Conservation (phyloP, 176 grass and related monocot genomes). For the Aegilops bicornis region DNA sequence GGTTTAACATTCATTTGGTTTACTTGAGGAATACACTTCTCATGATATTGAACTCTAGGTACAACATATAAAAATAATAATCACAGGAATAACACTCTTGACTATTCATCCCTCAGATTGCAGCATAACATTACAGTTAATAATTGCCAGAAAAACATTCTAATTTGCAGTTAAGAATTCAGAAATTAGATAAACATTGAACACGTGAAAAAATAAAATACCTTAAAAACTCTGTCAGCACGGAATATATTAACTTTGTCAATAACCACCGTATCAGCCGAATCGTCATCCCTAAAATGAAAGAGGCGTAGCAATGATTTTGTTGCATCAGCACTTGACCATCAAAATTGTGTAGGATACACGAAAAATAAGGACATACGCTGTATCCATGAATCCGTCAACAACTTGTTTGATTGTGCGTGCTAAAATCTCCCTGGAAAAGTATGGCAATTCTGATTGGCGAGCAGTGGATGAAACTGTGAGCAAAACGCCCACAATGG, state of each 20-base stretch:
- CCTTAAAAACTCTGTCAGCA: conserved; percentile 92
- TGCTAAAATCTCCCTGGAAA: conserved; percentile 62
- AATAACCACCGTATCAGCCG: conserved; percentile 43
- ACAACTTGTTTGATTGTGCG: conserved; percentile 80
- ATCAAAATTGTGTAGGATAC: conserved; percentile 13
- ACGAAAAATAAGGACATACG: conserved; percentile 46
- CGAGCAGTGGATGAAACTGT: conserved; percentile 50
- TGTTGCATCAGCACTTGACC: conserved; percentile 23
- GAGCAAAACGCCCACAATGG: conserved; percentile 80
- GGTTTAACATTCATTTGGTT: not conserved
- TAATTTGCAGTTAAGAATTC: conserved; percentile 11
- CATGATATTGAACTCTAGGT: too few species aligned
- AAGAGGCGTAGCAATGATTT: conserved; percentile 17
- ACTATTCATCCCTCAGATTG: not conserved
- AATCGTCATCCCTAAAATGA: conserved; percentile 68
- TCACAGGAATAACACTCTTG: not conserved
- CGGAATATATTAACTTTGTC: conserved; percentile 97
- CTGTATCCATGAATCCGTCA: conserved; percentile 84
- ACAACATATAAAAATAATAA: too few species aligned
- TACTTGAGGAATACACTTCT: not conserved
- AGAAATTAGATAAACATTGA: conserved; percentile 22
- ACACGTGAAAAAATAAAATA: conserved; percentile 36
- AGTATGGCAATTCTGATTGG: conserved; percentile 65
- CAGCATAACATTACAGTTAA: not conserved
- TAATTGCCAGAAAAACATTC: conserved; percentile 14